phyloP scores from a whole-genome alignment of 2,329 filamentous ascomycete species.

The Ophiostoma perfectum region DNA sequence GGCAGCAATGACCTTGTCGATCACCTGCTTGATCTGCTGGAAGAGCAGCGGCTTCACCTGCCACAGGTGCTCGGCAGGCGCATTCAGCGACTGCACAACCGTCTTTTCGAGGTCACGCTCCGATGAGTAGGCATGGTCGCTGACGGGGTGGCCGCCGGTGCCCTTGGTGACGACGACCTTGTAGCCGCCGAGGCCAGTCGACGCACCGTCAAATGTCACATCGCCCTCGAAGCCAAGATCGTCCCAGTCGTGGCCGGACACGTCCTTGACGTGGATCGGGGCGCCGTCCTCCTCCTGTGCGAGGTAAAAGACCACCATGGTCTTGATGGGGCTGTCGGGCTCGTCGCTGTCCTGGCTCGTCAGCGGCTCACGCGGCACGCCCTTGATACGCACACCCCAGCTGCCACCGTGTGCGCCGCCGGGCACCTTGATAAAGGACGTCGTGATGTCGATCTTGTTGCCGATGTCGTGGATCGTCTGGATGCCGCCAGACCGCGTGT shows the following conservation, averaged over 20 bases:
- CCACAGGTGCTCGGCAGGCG: conserved; percentile 70
- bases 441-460: conserved; percentile 85
- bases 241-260: conserved; percentile 38
- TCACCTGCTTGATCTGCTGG: conserved; percentile 47
- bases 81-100: conserved; percentile 63
- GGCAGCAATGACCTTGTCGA: conserved; percentile 46
- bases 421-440: conserved; percentile 87
- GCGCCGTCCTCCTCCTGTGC: conserved; percentile 67
- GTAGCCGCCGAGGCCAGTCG: conserved; percentile 70
- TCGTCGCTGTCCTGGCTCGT: conserved; percentile 46
- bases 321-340: conserved; percentile 57
- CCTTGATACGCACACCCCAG: conserved; percentile 87
- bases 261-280: conserved; percentile 54
- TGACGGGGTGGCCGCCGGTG: conserved; percentile 53
- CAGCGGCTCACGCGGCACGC: conserved; percentile 54
- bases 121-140: conserved; percentile 63
- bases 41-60: conserved; percentile 63
- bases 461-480: conserved; percentile 87
- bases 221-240: conserved; percentile 48
- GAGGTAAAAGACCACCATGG: conserved; percentile 75
- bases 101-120: conserved; percentile 71
- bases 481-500: conserved; percentile 77
- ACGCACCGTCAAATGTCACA: conserved; percentile 65
- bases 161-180: conserved; percentile 71
- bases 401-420: conserved; percentile 80